Percentiles rank a stretch among this genome's conserved stretches.
phyloP scores from a whole-genome alignment of 345 rosid species.

The Pugionium cornutum region DNA sequence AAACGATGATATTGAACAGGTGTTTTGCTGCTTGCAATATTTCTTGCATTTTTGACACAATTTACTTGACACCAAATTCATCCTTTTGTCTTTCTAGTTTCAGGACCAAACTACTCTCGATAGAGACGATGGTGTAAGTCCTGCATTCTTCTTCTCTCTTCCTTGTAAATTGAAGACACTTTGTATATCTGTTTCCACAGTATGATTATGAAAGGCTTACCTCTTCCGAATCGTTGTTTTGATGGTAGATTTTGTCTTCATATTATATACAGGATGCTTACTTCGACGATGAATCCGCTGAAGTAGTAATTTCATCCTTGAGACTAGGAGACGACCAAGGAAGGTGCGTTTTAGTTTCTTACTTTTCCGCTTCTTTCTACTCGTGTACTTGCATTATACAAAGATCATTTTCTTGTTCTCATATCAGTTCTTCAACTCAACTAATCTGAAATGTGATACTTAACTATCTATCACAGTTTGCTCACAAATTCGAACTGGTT shows the following conservation, averaged over 20 bases:
- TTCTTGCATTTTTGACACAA: background rate
- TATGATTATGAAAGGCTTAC: no score
- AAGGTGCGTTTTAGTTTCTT: constrained; percentile 48
- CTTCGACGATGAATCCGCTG: constrained; percentile 93
- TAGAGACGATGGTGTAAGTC: constrained; percentile 77
- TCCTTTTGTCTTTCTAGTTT: constrained; percentile 25
- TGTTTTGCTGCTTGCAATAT: constrained; percentile 17
- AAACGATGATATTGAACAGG: constrained; percentile 85
- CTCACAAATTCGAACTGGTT: constrained; percentile 98
- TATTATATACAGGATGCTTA: constrained; percentile 70
- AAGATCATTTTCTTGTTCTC: background rate
- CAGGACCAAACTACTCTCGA: constrained; percentile 74
- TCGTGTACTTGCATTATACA: background rate
- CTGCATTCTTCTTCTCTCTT: background rate
- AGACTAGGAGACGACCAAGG: constrained; percentile 96
- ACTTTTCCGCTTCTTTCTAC: no score
- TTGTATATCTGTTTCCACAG: constrained; percentile 8
- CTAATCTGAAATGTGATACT: background rate
- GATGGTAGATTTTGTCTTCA: constrained; percentile 1
- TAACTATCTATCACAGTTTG: constrained; percentile 43
- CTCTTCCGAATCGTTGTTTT: background rate
- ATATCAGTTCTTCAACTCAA: background rate
- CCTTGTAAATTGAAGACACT: constrained; percentile 1
- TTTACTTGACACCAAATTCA: constrained; percentile 19
- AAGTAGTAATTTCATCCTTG: constrained; percentile 89